phyloP scores from a whole-genome alignment of 1,139 yeast species.

The Diutina mesorugosa region DNA sequence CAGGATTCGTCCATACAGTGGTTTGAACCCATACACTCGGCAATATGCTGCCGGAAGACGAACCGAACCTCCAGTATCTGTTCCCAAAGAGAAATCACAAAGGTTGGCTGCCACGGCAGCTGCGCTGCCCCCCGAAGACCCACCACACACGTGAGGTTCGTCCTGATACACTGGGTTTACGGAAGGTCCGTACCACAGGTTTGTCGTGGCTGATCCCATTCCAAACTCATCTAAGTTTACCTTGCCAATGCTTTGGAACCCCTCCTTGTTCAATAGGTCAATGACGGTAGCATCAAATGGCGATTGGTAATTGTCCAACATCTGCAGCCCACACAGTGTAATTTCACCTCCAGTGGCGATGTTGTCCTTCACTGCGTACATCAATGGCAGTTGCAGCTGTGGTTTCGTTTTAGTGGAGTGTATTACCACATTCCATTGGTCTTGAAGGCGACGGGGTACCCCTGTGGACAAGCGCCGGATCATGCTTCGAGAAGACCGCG shows the following conservation, averaged over 20 bases:
- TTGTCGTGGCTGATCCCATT: constrained; percentile 72
- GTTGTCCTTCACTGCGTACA: constrained; percentile 61
- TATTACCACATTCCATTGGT: not conserved
- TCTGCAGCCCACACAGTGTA: constrained; percentile 68
- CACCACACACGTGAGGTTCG: constrained; percentile 49
- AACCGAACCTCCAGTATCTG: constrained; percentile 97
- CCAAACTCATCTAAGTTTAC: constrained; percentile 97
- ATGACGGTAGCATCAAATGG: constrained; percentile 80
- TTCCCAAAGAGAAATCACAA: constrained; percentile 64
- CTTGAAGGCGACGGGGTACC: not conserved
- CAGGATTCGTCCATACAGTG: constrained; percentile 82
- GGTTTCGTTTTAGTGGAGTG: not conserved
- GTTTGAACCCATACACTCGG: constrained; percentile 78
- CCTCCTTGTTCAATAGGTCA: constrained; percentile 33
- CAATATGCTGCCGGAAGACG: constrained; percentile 86
- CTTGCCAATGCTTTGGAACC: constrained; percentile 57
- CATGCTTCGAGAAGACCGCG: not conserved
- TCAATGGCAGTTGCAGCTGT: not conserved
- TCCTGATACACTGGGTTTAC: constrained; percentile 46
- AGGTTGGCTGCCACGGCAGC: constrained; percentile 70
- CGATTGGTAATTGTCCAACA: constrained; percentile 44
- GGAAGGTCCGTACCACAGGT: constrained; percentile 51
- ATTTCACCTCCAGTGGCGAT: constrained; percentile 50
- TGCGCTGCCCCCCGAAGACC: constrained; percentile 94
- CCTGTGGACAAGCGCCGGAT: not conserved